These are phyloP conservation scores for Skeletonema tropicum DNA, from an alignment of 108 stramenopile species.

Conservation along the genomic window DNA sequence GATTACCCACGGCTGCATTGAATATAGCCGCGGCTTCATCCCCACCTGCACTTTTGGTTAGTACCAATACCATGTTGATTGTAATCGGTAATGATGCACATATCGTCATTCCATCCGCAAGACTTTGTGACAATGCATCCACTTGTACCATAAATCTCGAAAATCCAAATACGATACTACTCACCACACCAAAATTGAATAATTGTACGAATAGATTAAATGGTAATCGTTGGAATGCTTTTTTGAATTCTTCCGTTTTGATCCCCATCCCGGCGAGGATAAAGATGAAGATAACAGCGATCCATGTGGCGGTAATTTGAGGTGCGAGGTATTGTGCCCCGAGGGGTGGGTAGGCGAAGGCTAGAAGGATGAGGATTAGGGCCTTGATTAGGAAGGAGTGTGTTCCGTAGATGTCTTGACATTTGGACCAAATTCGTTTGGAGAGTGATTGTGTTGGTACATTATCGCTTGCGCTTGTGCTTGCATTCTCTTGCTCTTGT, in stretches of 20 bases:
- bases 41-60: constrained; percentile 76
- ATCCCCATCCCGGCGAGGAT: constrained; percentile 76
- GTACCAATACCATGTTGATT: constrained; percentile 85
- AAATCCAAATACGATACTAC: constrained; percentile 62
- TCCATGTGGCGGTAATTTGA: constrained; percentile 80
- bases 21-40: constrained; percentile 87
- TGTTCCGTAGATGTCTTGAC: constrained; percentile 22
- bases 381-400: constrained; percentile 73
- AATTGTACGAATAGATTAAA: constrained; percentile 83
- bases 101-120: constrained; percentile 85
- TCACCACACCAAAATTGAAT: constrained; percentile 79
- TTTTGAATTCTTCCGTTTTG: constrained; percentile 83
- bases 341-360: constrained; percentile 82
- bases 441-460: background rate
- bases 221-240: constrained; percentile 62
- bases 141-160: constrained; percentile 52
- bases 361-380: constrained; percentile 64
- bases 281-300: constrained; percentile 83
- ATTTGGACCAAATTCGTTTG: constrained; percentile 15
- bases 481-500: background rate
- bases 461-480: background rate
- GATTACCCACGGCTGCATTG: constrained; percentile 68
- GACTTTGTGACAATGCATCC: constrained; percentile 43
- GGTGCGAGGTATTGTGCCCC: constrained; percentile 77
- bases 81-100: constrained; percentile 80